Percentiles rank a stretch among this genome's conserved stretches.
These are phyloP conservation scores for Tolypocladium cylindrosporum DNA, from an alignment of 2,329 filamentous ascomycete species.

Conservation along the genomic window DNA sequence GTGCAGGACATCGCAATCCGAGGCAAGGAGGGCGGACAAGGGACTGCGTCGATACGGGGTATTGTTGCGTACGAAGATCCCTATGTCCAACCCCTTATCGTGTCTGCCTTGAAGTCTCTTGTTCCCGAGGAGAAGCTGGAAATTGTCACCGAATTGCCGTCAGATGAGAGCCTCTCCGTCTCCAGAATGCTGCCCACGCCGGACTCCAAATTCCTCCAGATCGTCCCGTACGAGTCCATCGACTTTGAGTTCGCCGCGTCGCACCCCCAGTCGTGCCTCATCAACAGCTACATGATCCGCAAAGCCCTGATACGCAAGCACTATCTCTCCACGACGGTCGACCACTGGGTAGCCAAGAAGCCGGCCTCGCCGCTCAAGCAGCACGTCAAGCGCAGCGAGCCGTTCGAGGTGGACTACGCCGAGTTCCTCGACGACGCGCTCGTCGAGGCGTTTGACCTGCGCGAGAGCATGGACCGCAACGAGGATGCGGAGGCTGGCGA, in stretches of 20 bases:
- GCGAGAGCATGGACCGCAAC: slow-evolving; percentile 67
- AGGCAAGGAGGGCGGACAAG: slow-evolving; percentile 7
- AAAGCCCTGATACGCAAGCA: slow-evolving; percentile 97
- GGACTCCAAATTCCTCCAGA: slow-evolving; percentile 55
- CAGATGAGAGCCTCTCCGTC: slow-evolving; percentile 24
- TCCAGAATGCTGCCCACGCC: slow-evolving; percentile 21
- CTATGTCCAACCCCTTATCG: slow-evolving; percentile 82
- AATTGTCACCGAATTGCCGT: slow-evolving; percentile 37
- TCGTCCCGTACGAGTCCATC: slow-evolving; percentile 76
- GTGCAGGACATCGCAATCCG: slow-evolving; percentile 11
- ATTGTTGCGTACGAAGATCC: slow-evolving; percentile 75
- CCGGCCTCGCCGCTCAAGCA: slow-evolving; percentile 57
- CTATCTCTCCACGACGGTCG: slow-evolving; percentile 74
- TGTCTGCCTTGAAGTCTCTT: slow-evolving; percentile 56
- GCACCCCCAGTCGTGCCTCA: slow-evolving; percentile 51
- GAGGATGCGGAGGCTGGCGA: slow-evolving; percentile 20
- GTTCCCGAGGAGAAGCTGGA: slow-evolving; percentile 46
- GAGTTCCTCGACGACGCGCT: slow-evolving; percentile 94
- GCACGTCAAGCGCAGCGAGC: slow-evolving; percentile 68
- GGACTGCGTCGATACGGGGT: slow-evolving; percentile 39
- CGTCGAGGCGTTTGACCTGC: slow-evolving; percentile 79
- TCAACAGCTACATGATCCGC: slow-evolving; percentile 89
- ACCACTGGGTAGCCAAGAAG: slow-evolving; percentile 79
- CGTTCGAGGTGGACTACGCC: slow-evolving; percentile 92
- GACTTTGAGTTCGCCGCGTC: slow-evolving; percentile 68